These are phyloP conservation scores for Cercophora newfieldiana DNA, from an alignment of 495 filamentous ascomycete genomes.

Conservation along the genomic window DNA sequence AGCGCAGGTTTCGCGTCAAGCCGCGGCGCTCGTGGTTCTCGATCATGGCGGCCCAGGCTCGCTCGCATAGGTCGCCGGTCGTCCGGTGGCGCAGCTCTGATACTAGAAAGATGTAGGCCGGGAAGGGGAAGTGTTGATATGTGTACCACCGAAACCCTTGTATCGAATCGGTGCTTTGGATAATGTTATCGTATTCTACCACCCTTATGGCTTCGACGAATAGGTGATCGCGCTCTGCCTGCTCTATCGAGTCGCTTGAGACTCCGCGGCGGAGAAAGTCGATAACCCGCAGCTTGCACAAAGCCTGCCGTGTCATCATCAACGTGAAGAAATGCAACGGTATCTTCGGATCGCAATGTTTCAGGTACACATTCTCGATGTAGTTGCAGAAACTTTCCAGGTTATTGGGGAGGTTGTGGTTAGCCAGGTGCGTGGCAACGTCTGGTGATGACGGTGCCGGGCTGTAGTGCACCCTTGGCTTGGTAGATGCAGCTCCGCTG, in stretches of 20 bases:
- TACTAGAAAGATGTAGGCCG: conserved; percentile 54
- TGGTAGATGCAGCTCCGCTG: conserved; percentile 6
- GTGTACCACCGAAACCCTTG: conserved; percentile 55
- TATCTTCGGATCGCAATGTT: conserved; percentile 59
- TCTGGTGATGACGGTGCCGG: conserved; percentile 36
- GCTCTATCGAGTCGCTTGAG: conserved; percentile 31
- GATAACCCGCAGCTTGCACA: conserved; percentile 50
- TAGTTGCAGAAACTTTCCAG: conserved; percentile 55
- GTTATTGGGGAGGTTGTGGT: conserved; percentile 49
- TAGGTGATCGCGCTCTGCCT: conserved; percentile 43
- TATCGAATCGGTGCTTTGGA: conserved; percentile 46
- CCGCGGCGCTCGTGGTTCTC: conserved; percentile 50
- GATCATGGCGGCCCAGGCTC: conserved; percentile 52
- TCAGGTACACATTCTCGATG: conserved; percentile 60
- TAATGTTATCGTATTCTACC: conserved; percentile 54
- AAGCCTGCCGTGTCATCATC: conserved; percentile 48
- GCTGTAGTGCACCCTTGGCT: conserved; percentile 39
- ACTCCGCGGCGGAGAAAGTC: conserved; percentile 34
- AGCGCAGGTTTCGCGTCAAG: conserved; percentile 42
- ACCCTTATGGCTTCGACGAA: conserved; percentile 51
- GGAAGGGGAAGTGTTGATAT: conserved; percentile 53
- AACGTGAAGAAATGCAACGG: conserved; percentile 58
- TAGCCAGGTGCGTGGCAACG: conserved; percentile 47
- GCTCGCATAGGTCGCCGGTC: conserved; percentile 51
- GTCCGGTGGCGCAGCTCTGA: conserved; percentile 49